phyloP scores from a whole-genome alignment of 345 rosid species.

The Populus euphratica region DNA sequence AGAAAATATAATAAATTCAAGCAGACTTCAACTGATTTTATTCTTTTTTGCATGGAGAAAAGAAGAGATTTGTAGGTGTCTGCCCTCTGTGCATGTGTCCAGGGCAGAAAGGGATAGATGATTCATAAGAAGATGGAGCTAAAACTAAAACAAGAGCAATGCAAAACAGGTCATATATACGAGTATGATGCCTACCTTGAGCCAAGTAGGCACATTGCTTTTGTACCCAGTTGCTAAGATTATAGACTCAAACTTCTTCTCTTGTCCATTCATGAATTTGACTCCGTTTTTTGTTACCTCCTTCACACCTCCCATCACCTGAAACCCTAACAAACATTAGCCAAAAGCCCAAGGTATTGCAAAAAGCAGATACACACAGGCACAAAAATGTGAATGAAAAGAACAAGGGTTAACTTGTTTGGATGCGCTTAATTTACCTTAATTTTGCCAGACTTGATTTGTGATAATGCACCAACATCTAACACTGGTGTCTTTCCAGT shows the following conservation, averaged over 20 bases:
- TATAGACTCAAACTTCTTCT: slow-evolving; percentile 64
- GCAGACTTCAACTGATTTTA: slow-evolving; percentile 24
- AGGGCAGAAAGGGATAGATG: slow-evolving; percentile 40
- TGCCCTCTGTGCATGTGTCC: slow-evolving; percentile 34
- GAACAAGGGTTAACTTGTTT: too few relatives aligned
- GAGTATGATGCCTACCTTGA: slow-evolving; percentile 48
- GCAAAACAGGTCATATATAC: neutral
- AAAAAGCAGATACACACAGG: neutral
- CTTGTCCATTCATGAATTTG: slow-evolving; percentile 78
- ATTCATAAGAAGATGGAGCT: slow-evolving; percentile 38
- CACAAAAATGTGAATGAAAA: neutral
- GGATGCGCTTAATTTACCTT: slow-evolving; percentile 40
- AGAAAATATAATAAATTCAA: slow-evolving; percentile 13
- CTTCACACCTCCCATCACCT: slow-evolving; percentile 72
- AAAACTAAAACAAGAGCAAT: slow-evolving; percentile 19
- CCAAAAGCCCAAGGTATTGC: neutral
- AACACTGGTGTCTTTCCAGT: slow-evolving; percentile 93
- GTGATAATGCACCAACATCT: slow-evolving; percentile 75
- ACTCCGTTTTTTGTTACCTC: slow-evolving; percentile 64
- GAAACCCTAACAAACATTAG: slow-evolving; percentile 16
- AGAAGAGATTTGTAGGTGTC: slow-evolving; percentile 35
- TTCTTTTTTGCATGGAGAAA: slow-evolving; percentile 40
- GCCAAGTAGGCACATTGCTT: slow-evolving; percentile 92
- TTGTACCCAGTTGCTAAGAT: slow-evolving; percentile 88
- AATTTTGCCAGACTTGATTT: slow-evolving; percentile 64